Conservation (phyloP, 805 yeast species). For the Jamesozyma jinghongensis region DNA sequence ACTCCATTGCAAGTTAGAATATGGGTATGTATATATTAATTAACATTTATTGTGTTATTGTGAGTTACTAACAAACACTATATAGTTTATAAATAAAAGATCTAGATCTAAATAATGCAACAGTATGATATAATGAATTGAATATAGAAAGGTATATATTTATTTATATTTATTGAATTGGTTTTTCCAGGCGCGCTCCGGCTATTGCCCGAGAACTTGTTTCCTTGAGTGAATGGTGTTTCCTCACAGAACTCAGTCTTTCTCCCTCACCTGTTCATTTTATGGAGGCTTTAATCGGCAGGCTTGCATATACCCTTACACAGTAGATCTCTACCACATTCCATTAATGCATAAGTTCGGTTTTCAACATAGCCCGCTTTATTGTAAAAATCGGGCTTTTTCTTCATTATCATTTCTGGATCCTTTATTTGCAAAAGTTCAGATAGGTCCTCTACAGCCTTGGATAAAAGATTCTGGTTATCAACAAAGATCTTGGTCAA, state of each 20-base stretch:
- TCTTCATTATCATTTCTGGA: slow-evolving; percentile 29
- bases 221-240: background rate
- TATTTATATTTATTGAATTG: too few relatives aligned
- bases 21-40: too few relatives aligned
- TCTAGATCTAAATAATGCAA: too few relatives aligned
- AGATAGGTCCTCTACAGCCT: slow-evolving; percentile 62
- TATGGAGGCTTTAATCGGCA: background rate
- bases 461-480: slow-evolving; percentile 54
- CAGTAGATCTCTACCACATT: slow-evolving; percentile 31
- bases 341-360: slow-evolving; percentile 32
- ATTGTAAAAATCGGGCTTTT: slow-evolving; percentile 33
- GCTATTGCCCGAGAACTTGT: too few relatives aligned
- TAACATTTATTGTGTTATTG: too few relatives aligned
- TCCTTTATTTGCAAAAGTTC: slow-evolving; percentile 42
- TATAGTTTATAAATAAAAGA: too few relatives aligned
- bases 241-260: too few relatives aligned
- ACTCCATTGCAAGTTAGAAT: too few relatives aligned
- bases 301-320: slow-evolving; percentile 28
- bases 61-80: too few relatives aligned
- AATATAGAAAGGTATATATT: too few relatives aligned
- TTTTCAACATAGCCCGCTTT: slow-evolving; percentile 30
- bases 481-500: slow-evolving; percentile 58
- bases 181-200: too few relatives aligned
- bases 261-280: background rate
- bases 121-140: too few relatives aligned